Base-by-base conservation (phyloP, 352 stramenopile species). In the Globisporangium camurandrum region DNA sequence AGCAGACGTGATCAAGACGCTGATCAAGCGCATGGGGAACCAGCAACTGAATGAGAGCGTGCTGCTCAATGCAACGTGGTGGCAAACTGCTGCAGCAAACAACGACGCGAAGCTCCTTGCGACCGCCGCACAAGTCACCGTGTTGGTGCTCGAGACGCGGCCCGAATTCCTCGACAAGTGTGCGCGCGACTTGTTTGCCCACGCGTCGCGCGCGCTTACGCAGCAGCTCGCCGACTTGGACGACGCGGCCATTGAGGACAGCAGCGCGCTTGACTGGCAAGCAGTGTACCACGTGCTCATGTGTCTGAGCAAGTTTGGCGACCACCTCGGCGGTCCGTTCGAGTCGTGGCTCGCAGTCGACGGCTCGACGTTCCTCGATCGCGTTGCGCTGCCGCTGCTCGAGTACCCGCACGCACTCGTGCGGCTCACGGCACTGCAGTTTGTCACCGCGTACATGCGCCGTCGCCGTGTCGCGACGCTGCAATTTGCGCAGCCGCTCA, bases 41-140 rank as follows among this genome's bases (percentile, higher is more conserved):
- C 88, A 97, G 45, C 64, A 91, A 41, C 61, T 97, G 20, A 92
- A 96, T 69, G 76, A 86, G 30, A 87, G 88, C 28, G 82, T 96
- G 54, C 75, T 84, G 23, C 86, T 98, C 39, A 69, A 93, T 14
- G 67, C 66, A 17, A 84, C 81, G 40, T 98, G 95, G 93, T 97
- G 87, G 73, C 36, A 69, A 22, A 62, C 64, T 16, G 58, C 57
- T 16, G 31, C 41, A 34, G 12, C 33, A 20, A 20, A 36, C 16
- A 57, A 64, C 49, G 70, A 88, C 61, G 52, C 72, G 2, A 89
- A 88, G 55, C 57, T 95, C 4, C 49, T 89, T 20, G 69, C 61
- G 36, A 76, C 80, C 2, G 80, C 84, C 0, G 82, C 84, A 1
- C 82, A 93, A 44, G 76, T 93, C 17, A 91, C 74, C 16, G 60